Percentiles rank a stretch among this genome's conserved stretches.
Evolutionary conservation across 208 protist genomes (phyloP).

Genomic region (Leishmania mexicana): DNA sequence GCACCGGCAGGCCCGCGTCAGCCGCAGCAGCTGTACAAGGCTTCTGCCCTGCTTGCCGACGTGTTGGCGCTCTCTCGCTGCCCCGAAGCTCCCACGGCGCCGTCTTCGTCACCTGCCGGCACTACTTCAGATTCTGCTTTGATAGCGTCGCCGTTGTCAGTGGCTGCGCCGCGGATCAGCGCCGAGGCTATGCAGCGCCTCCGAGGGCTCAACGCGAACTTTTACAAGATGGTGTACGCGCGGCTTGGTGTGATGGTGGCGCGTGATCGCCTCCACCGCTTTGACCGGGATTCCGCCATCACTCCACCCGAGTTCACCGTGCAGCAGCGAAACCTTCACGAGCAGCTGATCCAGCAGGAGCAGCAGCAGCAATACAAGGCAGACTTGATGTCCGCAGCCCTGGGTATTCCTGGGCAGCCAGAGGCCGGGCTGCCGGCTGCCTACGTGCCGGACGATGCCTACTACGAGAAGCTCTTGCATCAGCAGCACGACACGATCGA

Average conservation of each 20-base stretch:
- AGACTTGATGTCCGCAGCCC: conserved; percentile 15
- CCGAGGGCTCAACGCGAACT: conserved; percentile 48
- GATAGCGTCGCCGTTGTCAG: conserved; percentile 4
- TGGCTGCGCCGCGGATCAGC: conserved; percentile 9
- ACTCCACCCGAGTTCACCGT: conserved; percentile 51
- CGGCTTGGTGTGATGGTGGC: conserved; percentile 77
- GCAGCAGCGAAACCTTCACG: conserved; percentile 57
- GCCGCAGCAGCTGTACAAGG: conserved; percentile 26
- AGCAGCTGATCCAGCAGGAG: conserved; percentile 40
- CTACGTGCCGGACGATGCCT: conserved; percentile 77
- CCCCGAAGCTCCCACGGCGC: neutral
- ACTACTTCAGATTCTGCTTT: neutral
- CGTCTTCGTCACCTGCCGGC: neutral
- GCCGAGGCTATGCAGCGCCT: conserved; percentile 25
- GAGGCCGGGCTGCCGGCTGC: conserved; percentile 54
- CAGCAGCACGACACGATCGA: conserved; percentile 69
- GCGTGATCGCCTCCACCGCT: conserved; percentile 62
- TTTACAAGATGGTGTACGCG: conserved; percentile 86
- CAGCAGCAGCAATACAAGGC: conserved; percentile 26
- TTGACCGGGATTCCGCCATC: conserved; percentile 38
- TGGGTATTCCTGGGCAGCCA: conserved; percentile 14
- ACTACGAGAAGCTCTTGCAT: conserved; percentile 67
- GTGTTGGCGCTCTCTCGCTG: conserved; percentile 49
- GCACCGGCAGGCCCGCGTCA: neutral
- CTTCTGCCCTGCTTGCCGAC: conserved; percentile 39